Evolutionary conservation across 2,329 filamentous ascomycete species (phyloP), one percentile per base, ranked within the genome.

Genomic region (Diaporthe sp.): DNA sequence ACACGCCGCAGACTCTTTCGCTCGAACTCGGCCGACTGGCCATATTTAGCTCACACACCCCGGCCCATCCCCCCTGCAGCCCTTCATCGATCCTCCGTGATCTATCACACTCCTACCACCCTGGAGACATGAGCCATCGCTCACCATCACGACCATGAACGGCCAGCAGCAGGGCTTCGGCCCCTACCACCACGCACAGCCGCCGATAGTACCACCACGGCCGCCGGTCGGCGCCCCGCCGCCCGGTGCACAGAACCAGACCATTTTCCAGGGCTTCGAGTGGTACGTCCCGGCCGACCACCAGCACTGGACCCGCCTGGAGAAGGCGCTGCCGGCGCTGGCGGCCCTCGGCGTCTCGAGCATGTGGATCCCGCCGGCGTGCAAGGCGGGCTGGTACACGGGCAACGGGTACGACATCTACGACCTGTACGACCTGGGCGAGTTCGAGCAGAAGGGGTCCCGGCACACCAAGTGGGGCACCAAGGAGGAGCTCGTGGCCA

Each of bases 291-390:
- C 92, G 3, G 88, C 88, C 58, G 89, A 92, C 77, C 83, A 88
- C 71, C 83, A 86, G 65, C 92, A 94, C 82, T 94, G 91, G 89
- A 83, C 86, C 49, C 89, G 92, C 12, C 87, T 94, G 1, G 82
- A 84, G 19, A 83, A 85, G 25, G 86, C 86, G 9, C 79, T 93
- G 1, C 87, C 89, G 0, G 83, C 85, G 3, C 85, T 94, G 2
- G 89, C 90, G 78, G 84, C 86, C 0, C 87, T 92, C 46, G 93
- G 93, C 3, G 86, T 94, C 65, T 89, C 90, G 69, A 88, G 88
- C 74, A 84, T 93, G 44, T 94, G 93, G 92, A 88, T 94, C 8
- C 93, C 93, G 0, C 93, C 93, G 0, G 93, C 89, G 28, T 94
- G 92, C 83, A 95, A 94, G 84, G 92, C 89, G 0, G 89, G 90